A percentile compares a stretch with the other conserved stretches of the same genome.
phyloP scores from a whole-genome alignment of 345 rosid species.

The Mallotus nudiflorus region DNA sequence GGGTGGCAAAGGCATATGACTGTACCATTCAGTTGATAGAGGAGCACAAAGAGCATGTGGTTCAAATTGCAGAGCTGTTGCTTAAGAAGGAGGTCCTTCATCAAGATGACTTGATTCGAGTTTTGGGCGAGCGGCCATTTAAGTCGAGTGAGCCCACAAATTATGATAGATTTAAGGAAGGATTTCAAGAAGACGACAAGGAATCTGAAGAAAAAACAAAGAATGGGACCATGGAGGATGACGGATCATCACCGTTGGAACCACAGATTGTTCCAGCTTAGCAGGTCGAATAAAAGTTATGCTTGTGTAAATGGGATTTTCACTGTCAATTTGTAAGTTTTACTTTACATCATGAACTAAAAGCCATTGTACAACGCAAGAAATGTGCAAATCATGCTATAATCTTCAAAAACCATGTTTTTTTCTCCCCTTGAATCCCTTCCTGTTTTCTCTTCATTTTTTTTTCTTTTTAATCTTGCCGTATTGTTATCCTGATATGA shows the following conservation, averaged over 20 bases:
- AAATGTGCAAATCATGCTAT: neutral
- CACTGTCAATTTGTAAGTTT: neutral
- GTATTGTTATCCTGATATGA: neutral
- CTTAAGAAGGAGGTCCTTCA: conserved; percentile 90
- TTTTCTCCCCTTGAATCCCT: too few relatives aligned
- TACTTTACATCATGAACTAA: neutral
- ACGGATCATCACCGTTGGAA: conserved; percentile 52
- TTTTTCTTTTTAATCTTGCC: neutral
- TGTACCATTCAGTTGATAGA: conserved; percentile 58
- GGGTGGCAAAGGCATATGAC: conserved; percentile 78
- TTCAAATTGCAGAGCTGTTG: conserved; percentile 75
- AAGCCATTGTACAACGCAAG: neutral
- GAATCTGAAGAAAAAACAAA: conserved; percentile 29
- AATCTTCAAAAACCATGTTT: neutral
- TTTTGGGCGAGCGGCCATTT: conserved; percentile 88
- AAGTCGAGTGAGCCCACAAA: conserved; percentile 62
- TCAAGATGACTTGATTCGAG: conserved; percentile 64
- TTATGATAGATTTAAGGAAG: conserved; percentile 73
- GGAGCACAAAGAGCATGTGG: conserved; percentile 77
- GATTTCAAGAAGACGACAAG: conserved; percentile 54
- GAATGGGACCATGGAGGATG: conserved; percentile 46
- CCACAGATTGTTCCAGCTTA: conserved; percentile 70
- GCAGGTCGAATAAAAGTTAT: neutral
- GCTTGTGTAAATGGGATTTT: conserved; percentile 7
- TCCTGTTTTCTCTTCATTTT: too few relatives aligned